phyloP scores from a whole-genome alignment of 2,329 filamentous ascomycete species.

The Beauveria australis region DNA sequence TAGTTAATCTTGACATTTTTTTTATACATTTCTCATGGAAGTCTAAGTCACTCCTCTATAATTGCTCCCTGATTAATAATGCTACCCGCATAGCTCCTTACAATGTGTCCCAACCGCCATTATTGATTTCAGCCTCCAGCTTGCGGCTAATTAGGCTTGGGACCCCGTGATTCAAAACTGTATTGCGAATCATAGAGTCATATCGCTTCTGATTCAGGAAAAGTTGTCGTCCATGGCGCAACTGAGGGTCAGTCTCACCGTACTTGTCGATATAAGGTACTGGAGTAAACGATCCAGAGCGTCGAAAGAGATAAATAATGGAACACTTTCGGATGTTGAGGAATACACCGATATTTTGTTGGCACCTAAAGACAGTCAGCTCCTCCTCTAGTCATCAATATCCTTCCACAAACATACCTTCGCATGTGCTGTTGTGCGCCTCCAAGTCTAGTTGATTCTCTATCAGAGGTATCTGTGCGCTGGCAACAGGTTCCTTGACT shows the following conservation, averaged over 20 bases:
- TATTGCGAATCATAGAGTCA: constrained; percentile 74
- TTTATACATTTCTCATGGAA: not conserved
- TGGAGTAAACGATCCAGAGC: constrained; percentile 73
- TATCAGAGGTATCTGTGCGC: constrained; percentile 45
- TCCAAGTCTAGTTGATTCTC: constrained; percentile 49
- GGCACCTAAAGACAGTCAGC: constrained; percentile 53
- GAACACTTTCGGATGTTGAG: constrained; percentile 96
- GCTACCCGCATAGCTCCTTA: constrained; percentile 15
- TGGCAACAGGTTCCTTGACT: constrained; percentile 89
- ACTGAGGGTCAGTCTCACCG: constrained; percentile 87
- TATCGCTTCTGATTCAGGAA: constrained; percentile 92
- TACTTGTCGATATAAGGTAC: constrained; percentile 95
- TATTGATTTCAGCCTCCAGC: constrained; percentile 92
- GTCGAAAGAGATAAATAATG: constrained; percentile 75
- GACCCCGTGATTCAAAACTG: constrained; percentile 80
- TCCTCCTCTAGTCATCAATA: not conserved
- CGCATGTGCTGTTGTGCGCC: constrained; percentile 86
- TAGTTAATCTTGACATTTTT: not conserved
- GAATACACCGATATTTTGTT: constrained; percentile 83
- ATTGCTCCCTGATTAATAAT: not conserved
- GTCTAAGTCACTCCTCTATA: not conserved
- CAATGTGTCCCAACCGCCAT: constrained; percentile 86
- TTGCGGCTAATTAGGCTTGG: constrained; percentile 84
- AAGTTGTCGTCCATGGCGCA: constrained; percentile 79
- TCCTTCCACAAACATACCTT: constrained; percentile 49